These are phyloP conservation scores for Yueomyces sp. DNA, from an alignment of 805 yeast genomes.

Conservation along the genomic window DNA sequence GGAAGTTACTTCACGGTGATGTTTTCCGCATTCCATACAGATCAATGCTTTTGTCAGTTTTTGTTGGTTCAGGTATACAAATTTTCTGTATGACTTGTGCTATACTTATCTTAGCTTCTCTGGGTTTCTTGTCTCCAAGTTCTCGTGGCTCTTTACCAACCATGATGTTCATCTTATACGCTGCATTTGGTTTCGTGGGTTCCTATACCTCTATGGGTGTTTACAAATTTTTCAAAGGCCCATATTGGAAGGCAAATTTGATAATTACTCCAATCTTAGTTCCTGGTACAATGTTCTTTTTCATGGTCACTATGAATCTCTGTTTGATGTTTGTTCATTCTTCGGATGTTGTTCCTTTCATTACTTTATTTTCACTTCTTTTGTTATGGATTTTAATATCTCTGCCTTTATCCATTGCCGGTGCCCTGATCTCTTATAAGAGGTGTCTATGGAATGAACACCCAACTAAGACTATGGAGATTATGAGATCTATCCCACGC, in stretches of 20 bases:
- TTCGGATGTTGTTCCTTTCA: constrained; percentile 90
- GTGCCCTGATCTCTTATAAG: constrained; percentile 70
- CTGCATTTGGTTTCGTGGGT: constrained; percentile 68
- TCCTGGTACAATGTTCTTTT: constrained; percentile 61
- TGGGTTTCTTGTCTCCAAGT: constrained; percentile 86
- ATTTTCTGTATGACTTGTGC: constrained; percentile 60
- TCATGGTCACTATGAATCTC: constrained; percentile 64
- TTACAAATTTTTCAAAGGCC: constrained; percentile 86
- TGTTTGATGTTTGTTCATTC: constrained; percentile 66
- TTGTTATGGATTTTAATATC: constrained; percentile 77
- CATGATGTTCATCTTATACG: constrained; percentile 73
- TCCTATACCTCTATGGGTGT: constrained; percentile 78
- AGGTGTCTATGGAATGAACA: constrained; percentile 36
- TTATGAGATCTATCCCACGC: constrained; percentile 88
- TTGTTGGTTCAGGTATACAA: constrained; percentile 84
- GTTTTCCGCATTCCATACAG: constrained; percentile 75
- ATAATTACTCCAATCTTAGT: constrained; percentile 69
- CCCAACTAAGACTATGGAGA: constrained; percentile 89
- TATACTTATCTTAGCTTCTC: constrained; percentile 68
- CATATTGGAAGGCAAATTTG: constrained; percentile 80
- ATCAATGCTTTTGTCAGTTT: constrained; percentile 58
- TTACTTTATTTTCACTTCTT: constrained; percentile 73
- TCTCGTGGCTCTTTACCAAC: constrained; percentile 91
- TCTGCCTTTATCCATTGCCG: constrained; percentile 70
- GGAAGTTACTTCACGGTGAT: constrained; percentile 95